Evolutionary conservation across 176 grass and related monocot species (phyloP).

Genomic region (Lolium perenne): DNA sequence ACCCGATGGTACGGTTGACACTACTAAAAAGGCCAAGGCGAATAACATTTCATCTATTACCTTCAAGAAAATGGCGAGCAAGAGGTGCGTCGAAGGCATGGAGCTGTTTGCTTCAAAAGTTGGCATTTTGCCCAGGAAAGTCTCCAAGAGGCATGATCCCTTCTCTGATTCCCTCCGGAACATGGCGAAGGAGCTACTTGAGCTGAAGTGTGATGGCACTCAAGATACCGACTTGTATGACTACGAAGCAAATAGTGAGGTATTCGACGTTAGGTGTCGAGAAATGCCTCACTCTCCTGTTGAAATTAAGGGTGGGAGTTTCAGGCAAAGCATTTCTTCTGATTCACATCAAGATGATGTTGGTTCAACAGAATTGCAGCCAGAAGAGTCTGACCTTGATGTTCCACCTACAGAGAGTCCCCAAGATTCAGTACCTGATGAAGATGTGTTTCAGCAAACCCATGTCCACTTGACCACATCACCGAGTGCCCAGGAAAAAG

Average conservation of each 20-base stretch:
- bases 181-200: conserved; percentile 72
- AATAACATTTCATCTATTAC: conserved; percentile 46
- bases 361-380: conserved; percentile 42
- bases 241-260: conserved; percentile 57
- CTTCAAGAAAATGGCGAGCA: conserved; percentile 71
- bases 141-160: conserved; percentile 57
- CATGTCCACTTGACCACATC: conserved; percentile 38
- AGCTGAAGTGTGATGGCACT: conserved; percentile 70
- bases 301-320: conserved; percentile 40
- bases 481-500: conserved; percentile 38
- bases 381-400: conserved; percentile 42
- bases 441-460: conserved; percentile 45
- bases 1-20: conserved; percentile 32
- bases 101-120: conserved; percentile 61
- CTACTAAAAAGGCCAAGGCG: conserved; percentile 49
- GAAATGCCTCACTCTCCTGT: conserved; percentile 37
- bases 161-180: conserved; percentile 71
- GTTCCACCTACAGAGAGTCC: conserved; percentile 44
- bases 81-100: conserved; percentile 59
- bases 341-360: conserved; percentile 49
- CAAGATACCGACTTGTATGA: conserved; percentile 54
- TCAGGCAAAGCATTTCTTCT: conserved; percentile 32
- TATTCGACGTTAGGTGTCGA: conserved; percentile 42
- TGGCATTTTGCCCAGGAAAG: conserved; percentile 46
- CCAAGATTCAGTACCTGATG: conserved; percentile 50